Evolutionary conservation across 768 basidiomycete species (phyloP), one percentile per base, ranked within the genome.

Genomic region (Serpula lacrymans): DNA sequence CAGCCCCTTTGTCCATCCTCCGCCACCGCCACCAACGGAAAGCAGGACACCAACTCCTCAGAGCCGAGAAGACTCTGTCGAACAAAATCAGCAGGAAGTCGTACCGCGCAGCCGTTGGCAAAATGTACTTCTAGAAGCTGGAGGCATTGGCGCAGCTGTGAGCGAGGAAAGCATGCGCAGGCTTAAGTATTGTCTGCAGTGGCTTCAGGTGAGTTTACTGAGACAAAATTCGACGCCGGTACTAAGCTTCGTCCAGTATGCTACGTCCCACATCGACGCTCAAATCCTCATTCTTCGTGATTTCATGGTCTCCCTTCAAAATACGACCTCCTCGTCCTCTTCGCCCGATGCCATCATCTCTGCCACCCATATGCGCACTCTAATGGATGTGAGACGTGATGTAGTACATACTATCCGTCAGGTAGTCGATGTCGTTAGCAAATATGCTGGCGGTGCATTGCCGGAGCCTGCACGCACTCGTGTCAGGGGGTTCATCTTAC

Each of bases 151-250:
- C 42, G 89, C 88, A 0, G 91, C 92, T 6, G 70, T 94, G 23
- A 91, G 89, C 59, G 90, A 93, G 47, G 92, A 94, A 60, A 91
- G 83, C 53, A 87, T 95, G 85, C 71, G 87, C 41, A 71, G 86
- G 39, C 62, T 95, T 28, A 81, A 82, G 57, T 94, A 93, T 55
- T 91, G 88, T 62, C 58, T 95, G 21, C 79, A 88, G 42, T 94
- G 90, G 89, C 69, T 95, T 13, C 84, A 88, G 70, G 88, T 89
- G 20, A 17, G 77, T 69, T 7, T 30, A 14, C 17, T n/a, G n/a
- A 17, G n/a, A 1, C 33, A 17, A 14, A 22, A 27, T 34, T 8
- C 20, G 24, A 23, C 24, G 2, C n/a, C 27, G 30, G 36, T 34
- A 38, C n/a, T 13, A 2, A 11, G 21, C 29, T 28, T 39, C 22